Conservation (phyloP, 2,329 filamentous ascomycete species). For the Pseudopyrenochaeta lycopersici region DNA sequence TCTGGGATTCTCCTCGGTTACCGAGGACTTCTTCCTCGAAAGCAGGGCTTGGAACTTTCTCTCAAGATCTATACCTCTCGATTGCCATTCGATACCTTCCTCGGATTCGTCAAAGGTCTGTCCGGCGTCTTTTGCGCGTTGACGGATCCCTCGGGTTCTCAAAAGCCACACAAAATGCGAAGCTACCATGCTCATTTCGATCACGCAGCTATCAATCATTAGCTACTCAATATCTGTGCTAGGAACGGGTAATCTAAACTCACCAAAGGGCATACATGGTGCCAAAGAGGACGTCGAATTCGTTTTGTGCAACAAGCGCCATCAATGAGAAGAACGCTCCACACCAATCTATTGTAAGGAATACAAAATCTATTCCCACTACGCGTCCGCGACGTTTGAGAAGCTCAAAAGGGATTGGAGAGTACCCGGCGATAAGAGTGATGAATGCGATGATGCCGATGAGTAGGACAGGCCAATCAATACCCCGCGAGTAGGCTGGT, state of each 20-base stretch:
- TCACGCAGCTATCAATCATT: slow-evolving; percentile 44
- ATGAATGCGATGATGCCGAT: slow-evolving; percentile 66
- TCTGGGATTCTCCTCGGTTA: neutral
- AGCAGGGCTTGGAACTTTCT: slow-evolving; percentile 13
- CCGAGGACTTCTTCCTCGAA: neutral
- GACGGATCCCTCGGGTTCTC: slow-evolving; percentile 60
- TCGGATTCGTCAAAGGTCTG: slow-evolving; percentile 60
- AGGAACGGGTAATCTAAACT: neutral
- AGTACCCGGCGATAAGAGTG: slow-evolving; percentile 61
- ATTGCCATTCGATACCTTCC: slow-evolving; percentile 48
- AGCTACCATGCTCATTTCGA: slow-evolving; percentile 66
- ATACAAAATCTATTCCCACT: slow-evolving; percentile 66
- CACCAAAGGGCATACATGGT: slow-evolving; percentile 65
- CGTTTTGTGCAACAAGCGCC: slow-evolving; percentile 65
- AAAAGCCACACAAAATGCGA: slow-evolving; percentile 66
- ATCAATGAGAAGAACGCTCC: slow-evolving; percentile 70
- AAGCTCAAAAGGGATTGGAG: slow-evolving; percentile 68
- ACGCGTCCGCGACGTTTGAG: slow-evolving; percentile 68
- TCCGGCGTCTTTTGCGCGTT: slow-evolving; percentile 50
- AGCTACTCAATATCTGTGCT: neutral
- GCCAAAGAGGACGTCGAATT: slow-evolving; percentile 67
- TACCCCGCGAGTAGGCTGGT: slow-evolving; percentile 61
- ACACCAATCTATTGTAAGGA: slow-evolving; percentile 65
- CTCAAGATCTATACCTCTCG: slow-evolving; percentile 29
- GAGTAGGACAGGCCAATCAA: slow-evolving; percentile 60